phyloP scores from a whole-genome alignment of 768 basidiomycete genomes.

The Boletus barrowsii region DNA sequence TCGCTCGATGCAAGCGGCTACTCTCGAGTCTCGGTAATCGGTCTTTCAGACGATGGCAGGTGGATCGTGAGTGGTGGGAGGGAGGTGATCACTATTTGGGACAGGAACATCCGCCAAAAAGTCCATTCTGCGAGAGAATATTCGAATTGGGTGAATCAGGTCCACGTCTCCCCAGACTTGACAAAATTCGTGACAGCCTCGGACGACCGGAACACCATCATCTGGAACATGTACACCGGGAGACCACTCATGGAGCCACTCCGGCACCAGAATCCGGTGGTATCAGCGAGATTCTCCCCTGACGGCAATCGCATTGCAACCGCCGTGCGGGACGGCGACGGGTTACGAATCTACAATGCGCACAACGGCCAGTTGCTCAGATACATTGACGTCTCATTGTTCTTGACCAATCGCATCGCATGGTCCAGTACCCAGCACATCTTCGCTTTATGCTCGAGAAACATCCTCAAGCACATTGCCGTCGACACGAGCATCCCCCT shows the following conservation, averaged over 20 bases:
- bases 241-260: background rate
- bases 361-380: background rate
- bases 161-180: background rate
- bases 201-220: background rate
- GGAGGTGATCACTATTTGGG: background rate
- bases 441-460: background rate
- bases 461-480: background rate
- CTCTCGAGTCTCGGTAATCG: background rate
- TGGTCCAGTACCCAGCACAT: background rate
- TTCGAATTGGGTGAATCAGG: background rate
- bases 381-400: background rate
- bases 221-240: background rate
- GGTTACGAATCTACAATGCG: background rate
- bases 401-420: background rate
- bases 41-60: background rate
- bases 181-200: background rate
- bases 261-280: background rate
- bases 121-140: background rate
- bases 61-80: background rate
- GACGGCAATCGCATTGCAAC: background rate
- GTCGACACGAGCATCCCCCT: background rate
- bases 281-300: background rate
- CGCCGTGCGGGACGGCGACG: background rate
- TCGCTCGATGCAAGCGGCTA: background rate
- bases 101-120: background rate